Base-by-base conservation (phyloP, 1,284 basidiomycete genomes). In the Phylloboletellus chloephorus region DNA sequence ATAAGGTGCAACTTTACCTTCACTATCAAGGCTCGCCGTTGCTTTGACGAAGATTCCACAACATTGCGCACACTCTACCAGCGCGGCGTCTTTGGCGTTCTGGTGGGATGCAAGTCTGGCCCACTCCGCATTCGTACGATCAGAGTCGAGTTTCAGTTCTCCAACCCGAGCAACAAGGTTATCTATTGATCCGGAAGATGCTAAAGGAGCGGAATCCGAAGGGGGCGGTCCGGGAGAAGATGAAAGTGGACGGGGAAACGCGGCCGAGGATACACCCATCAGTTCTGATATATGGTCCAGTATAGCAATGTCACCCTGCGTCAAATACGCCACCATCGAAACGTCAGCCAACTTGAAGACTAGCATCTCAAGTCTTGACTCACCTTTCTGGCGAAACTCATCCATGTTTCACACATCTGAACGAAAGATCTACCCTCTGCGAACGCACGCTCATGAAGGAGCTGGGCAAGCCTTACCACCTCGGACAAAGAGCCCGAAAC, bases 351-450 rank as follows among this genome's bases (percentile, higher is more conserved):
- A 13, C 7, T 2, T n/a, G 24, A 41, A 26, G n/a, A 13, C 2
- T 6, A 31, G 6, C 3, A 10, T 13, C 2, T 37, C 3, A 0
- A 21, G 7, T 16, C 15, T 15, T 21, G 20, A 52, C 59, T 39
- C 39, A 75, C 79, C 59, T 64, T 66, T 52, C 70, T 71, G 1
- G 78, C 75, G 47, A 79, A 69, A 20, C 55, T 61, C 50, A 73
- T 69, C 74, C 78, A 79, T 41, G 73, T 75, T 49, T 86, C 81
- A 53, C 82, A 85, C 54, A 82, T 79, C 4, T 64, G 64, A 9
- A 76, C 48, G 50, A 82, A 87, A 1, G 68, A 65, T 22, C 65
- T 69, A 1, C 74, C 76, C 5, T 60, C 58, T 39, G 75, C 50
- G 49, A 80, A 79, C 0, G 32, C 43, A 1, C 9, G 46, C 44